A percentile compares a stretch with the other conserved stretches of the same genome.
phyloP scores from a whole-genome alignment of 371 early-diverging fungal species.

The Mortierella sp. region DNA sequence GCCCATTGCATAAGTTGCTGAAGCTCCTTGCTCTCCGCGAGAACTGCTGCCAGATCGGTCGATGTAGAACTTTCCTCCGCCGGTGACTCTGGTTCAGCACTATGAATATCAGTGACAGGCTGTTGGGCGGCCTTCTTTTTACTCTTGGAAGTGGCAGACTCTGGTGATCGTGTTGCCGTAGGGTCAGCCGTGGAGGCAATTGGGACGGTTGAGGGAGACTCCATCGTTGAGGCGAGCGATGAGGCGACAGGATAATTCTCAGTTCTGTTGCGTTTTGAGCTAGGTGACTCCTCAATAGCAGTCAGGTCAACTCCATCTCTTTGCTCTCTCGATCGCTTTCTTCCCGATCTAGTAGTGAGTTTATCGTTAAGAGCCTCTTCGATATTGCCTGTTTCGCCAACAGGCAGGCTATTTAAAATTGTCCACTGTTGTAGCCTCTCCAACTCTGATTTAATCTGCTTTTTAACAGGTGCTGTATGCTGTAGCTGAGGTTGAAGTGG shows the following conservation, averaged over 20 bases:
- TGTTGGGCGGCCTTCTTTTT: background rate
- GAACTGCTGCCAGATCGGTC: background rate
- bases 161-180: background rate
- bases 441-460: slow-evolving; percentile 8
- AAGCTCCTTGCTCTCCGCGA: slow-evolving; percentile 16
- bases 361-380: background rate
- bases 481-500: background rate
- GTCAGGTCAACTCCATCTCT: background rate
- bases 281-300: background rate
- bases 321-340: slow-evolving; percentile 5
- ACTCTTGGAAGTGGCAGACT: background rate
- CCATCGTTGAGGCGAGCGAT: background rate
- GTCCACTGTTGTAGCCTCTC: slow-evolving; percentile 14
- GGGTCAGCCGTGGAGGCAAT: background rate
- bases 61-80: background rate
- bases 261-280: background rate
- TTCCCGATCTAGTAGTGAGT: background rate
- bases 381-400: background rate
- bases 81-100: background rate
- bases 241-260: background rate
- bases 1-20: slow-evolving; percentile 18
- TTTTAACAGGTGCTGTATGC: background rate
- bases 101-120: background rate
- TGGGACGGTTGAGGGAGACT: background rate
- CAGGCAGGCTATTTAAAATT: slow-evolving; percentile 14